These are phyloP conservation scores for Tremellales sp. DNA, from an alignment of 1,284 basidiomycete genomes.

Conservation along the genomic window DNA sequence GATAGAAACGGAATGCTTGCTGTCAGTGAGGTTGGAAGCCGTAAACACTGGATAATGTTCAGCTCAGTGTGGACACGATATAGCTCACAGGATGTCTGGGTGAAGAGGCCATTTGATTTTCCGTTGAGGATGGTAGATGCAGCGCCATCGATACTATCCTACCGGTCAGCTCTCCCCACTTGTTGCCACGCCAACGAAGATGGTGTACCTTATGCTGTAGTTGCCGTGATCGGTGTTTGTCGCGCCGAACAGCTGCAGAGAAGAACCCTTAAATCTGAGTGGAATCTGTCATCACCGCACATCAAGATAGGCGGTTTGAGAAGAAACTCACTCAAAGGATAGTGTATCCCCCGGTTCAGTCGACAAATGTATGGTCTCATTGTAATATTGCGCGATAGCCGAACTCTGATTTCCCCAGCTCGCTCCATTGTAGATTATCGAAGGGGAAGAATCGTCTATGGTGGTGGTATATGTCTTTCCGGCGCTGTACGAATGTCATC, in stretches of 20 bases:
- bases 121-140: constrained; percentile 10
- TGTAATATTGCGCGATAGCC: too few relatives aligned
- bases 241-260: constrained; percentile 14
- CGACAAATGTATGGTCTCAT: neutral
- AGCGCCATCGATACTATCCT: constrained; percentile 16
- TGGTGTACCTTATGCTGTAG: constrained; percentile 10
- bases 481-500: constrained; percentile 3
- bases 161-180: neutral
- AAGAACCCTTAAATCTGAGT: constrained; percentile 19
- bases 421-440: too few relatives aligned
- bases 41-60: constrained; percentile 15
- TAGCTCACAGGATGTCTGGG: constrained; percentile 13
- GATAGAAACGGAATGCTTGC: constrained; percentile 4
- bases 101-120: constrained; percentile 4
- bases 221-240: constrained; percentile 18
- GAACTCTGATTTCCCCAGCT: neutral
- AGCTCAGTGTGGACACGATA: neutral
- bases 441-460: constrained; percentile 10
- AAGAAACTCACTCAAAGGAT: too few relatives aligned
- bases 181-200: neutral
- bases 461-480: constrained; percentile 11
- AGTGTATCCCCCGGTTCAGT: neutral
- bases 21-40: constrained; percentile 2
- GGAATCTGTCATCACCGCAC: neutral
- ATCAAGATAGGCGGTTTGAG: too few relatives aligned